Conservation (phyloP, 202 grass and related monocot species). For the Elaeis oleifera region DNA sequence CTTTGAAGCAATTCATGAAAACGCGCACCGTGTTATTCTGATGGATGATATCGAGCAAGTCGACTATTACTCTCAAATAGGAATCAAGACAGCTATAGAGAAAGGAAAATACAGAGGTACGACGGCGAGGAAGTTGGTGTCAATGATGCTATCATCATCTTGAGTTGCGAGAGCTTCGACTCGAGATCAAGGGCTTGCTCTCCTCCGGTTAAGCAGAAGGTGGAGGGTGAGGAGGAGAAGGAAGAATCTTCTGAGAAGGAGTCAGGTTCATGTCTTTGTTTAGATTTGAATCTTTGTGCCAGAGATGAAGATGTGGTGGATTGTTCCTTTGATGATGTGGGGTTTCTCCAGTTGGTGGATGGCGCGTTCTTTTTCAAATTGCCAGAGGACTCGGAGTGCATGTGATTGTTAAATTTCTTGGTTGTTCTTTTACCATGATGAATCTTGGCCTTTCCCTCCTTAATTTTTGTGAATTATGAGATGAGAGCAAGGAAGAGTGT, state of each 20-base stretch:
- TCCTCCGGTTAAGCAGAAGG: constrained; percentile 28
- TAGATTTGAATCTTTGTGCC: constrained; percentile 67
- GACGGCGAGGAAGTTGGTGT: constrained; percentile 41
- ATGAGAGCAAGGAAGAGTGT: not conserved
- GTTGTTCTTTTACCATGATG: not conserved
- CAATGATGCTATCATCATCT: constrained; percentile 67
- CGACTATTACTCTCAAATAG: too few relatives aligned
- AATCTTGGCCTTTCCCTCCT: constrained; percentile 1
- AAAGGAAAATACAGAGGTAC: constrained; percentile 29
- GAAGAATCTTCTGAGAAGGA: constrained; percentile 24
- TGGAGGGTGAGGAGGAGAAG: constrained; percentile 20
- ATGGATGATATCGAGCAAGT: too few relatives aligned
- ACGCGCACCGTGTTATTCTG: too few relatives aligned
- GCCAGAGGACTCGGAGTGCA: constrained; percentile 16
- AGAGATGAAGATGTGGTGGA: constrained; percentile 27
- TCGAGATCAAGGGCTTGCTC: constrained; percentile 43
- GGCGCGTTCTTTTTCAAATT: constrained; percentile 56
- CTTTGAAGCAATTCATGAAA: too few relatives aligned
- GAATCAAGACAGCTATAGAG: constrained; percentile 34
- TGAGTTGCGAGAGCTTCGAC: constrained; percentile 61
- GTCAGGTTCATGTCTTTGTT: constrained; percentile 18
- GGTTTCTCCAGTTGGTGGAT: constrained; percentile 63
- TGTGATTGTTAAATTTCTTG: constrained; percentile 4
- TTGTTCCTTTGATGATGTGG: constrained; percentile 30
- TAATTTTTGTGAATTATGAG: constrained; percentile 31